phyloP scores from a whole-genome alignment of 352 stramenopile genomes.

The Albugo candida region DNA sequence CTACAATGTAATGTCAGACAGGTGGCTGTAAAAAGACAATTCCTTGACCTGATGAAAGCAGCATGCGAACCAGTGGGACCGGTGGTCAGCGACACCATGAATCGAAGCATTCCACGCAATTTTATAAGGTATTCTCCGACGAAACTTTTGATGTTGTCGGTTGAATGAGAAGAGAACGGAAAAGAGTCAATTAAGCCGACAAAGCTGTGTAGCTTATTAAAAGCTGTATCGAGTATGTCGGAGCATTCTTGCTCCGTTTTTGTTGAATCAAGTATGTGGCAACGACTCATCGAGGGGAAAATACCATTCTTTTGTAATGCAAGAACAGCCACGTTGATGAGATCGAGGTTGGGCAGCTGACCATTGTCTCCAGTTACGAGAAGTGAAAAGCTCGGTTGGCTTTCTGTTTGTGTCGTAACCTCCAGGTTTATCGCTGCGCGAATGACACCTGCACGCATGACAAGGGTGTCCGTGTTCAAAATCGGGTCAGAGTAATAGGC shows the following conservation, averaged over 20 bases:
- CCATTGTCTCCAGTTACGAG: constrained; percentile 60
- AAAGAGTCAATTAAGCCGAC: too few species aligned
- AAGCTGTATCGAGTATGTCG: too few species aligned
- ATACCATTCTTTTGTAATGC: constrained; percentile 17
- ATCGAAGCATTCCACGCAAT: constrained; percentile 50
- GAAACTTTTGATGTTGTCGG: background rate
- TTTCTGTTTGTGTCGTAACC: constrained; percentile 13
- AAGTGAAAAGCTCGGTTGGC: constrained; percentile 22
- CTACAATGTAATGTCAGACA: constrained; percentile 1
- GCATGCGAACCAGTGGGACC: constrained; percentile 47
- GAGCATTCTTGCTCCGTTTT: too few species aligned
- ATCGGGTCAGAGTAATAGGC: constrained; percentile 48
- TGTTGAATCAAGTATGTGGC: too few species aligned
- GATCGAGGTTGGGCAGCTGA: constrained; percentile 71
- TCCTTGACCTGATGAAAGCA: constrained; percentile 28
- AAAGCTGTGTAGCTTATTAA: too few species aligned
- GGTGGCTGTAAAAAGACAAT: background rate
- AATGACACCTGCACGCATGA: constrained; percentile 58
- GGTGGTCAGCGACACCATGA: constrained; percentile 48
- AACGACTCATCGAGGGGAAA: too few species aligned
- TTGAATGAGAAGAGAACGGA: background rate
- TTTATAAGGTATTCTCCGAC: constrained; percentile 25
- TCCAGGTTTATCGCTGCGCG: constrained; percentile 60
- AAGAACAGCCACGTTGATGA: constrained; percentile 58
- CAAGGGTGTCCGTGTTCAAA: constrained; percentile 12